Evolutionary conservation across 805 yeast genomes (phyloP).

Genomic region (Saccharomycopsis sp.): DNA sequence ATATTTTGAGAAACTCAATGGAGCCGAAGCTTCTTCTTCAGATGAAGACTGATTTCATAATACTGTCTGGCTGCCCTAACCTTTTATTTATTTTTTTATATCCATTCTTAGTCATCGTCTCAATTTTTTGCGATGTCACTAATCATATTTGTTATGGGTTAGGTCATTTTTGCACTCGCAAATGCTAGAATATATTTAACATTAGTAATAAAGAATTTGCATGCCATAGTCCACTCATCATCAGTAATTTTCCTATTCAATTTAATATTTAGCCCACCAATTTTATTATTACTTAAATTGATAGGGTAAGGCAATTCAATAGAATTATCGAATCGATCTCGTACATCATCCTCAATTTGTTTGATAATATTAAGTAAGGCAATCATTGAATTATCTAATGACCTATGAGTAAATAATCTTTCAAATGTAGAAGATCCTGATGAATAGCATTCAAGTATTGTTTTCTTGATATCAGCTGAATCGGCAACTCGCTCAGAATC

Average conservation of each 20-base stretch:
- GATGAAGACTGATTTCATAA: too few species aligned
- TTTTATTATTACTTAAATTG: slow-evolving; percentile 45
- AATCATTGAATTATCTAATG: slow-evolving; percentile 74
- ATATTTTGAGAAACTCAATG: too few species aligned
- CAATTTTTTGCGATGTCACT: too few species aligned
- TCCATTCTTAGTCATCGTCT: too few species aligned
- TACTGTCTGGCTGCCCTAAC: too few species aligned
- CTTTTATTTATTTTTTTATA: too few species aligned
- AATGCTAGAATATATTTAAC: slow-evolving; percentile 81
- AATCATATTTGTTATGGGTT: too few species aligned
- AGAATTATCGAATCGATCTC: slow-evolving; percentile 14
- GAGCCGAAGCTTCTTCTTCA: too few species aligned
- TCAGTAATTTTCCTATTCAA: slow-evolving; percentile 56
- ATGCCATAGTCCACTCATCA: slow-evolving; percentile 85
- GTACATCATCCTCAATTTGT: slow-evolving; percentile 40
- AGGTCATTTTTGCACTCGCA: slow-evolving; percentile 42
- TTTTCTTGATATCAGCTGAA: slow-evolving; percentile 30
- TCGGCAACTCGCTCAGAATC: slow-evolving; percentile 1
- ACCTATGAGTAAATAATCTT: slow-evolving; percentile 63
- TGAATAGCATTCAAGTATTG: slow-evolving; percentile 51
- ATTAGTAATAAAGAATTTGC: slow-evolving; percentile 73
- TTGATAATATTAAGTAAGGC: slow-evolving; percentile 59
- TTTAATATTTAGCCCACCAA: slow-evolving; percentile 72
- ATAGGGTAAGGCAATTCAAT: slow-evolving; percentile 72
- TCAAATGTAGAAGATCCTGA: slow-evolving; percentile 70